Base-by-base conservation (phyloP, 192 early-diverging fungal species). In the Coemansia sp. region DNA sequence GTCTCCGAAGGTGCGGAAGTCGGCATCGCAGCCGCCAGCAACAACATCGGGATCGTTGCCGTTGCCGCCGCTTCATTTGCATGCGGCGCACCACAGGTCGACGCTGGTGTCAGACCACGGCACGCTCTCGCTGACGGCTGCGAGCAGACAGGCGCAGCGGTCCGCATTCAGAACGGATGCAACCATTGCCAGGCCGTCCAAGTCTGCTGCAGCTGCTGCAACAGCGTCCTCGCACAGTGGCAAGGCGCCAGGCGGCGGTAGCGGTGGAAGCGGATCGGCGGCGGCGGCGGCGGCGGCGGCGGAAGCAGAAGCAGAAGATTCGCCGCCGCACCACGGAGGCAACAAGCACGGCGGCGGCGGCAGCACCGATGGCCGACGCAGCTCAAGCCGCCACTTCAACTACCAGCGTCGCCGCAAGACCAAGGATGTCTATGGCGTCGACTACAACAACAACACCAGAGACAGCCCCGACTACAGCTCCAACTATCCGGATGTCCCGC, bases 401-500 rank as follows among this genome's bases (percentile, higher is more conserved):
- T 41, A 18, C 57, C 16, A 39, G 12, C 16, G 39, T n/a, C 56
- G 42, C 19, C 37, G 18, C 9, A 16, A 49, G n/a, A 23, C 39
- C 61, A 52, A 32, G 23, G 53, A 40, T 21, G 56, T 43, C 12
- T 72, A 76, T 21, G 68, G 50, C 15, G 49, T 54, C n/a, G 71
- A 70, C 56, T 74, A 67, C 48, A 39, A 23, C 37, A 41, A 38
- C 57, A 59, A 59, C 57, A 59, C 39, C 39, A 56, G 65, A 5
- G 43, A 54, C 9, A 26, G 1, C 8, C 52, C 52, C 6, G 57
- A 59, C 57, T 59, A 39, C 8, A 41, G 57, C 38, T 59, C 57
- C 4, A 71, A 72, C 56, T 81, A 81, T 61, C 38, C 69, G 48
- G 81, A 83, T 42, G 5, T 83, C 19, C 76, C 81, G 54, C 71